phyloP scores from a whole-genome alignment of 208 protist genomes.

The Acanthamoeba healyi region DNA sequence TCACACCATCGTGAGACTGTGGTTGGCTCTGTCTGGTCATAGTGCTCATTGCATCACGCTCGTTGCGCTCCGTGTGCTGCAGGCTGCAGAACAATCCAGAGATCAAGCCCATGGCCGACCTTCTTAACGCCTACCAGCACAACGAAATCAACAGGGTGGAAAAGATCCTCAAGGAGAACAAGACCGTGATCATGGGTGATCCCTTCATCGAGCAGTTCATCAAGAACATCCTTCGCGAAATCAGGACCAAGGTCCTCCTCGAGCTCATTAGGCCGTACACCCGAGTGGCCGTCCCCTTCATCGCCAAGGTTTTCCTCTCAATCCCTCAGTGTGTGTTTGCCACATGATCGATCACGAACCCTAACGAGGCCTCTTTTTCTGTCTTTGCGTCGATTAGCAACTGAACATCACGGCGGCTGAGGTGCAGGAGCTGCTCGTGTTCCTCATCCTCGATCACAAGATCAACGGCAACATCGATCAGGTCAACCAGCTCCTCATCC shows the following conservation, averaged over 20 bases:
- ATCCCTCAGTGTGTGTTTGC: neutral
- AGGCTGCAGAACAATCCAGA: constrained; percentile 92
- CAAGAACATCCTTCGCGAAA: constrained; percentile 93
- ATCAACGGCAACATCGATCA: constrained; percentile 93
- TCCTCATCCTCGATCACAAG: constrained; percentile 94
- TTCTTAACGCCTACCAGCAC: constrained; percentile 89
- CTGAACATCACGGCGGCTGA: constrained; percentile 92
- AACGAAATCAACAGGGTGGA: constrained; percentile 90
- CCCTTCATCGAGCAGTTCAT: constrained; percentile 94
- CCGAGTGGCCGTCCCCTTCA: constrained; percentile 89
- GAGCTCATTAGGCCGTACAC: constrained; percentile 94
- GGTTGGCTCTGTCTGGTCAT: too few relatives aligned
- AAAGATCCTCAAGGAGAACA: constrained; percentile 90
- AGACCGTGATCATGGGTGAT: constrained; percentile 89
- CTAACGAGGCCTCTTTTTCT: neutral
- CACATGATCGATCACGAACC: too few relatives aligned
- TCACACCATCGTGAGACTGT: neutral
- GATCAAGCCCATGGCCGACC: constrained; percentile 94
- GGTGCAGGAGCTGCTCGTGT: constrained; percentile 93
- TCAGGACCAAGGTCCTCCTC: constrained; percentile 94
- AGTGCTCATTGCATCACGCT: neutral
- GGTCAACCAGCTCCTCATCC: constrained; percentile 83
- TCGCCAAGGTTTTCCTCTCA: constrained; percentile 74
- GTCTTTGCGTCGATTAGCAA: constrained; percentile 84
- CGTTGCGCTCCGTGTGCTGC: neutral